Evolutionary conservation across 345 rosid genomes (phyloP).

Genomic region (Acer saccharum): DNA sequence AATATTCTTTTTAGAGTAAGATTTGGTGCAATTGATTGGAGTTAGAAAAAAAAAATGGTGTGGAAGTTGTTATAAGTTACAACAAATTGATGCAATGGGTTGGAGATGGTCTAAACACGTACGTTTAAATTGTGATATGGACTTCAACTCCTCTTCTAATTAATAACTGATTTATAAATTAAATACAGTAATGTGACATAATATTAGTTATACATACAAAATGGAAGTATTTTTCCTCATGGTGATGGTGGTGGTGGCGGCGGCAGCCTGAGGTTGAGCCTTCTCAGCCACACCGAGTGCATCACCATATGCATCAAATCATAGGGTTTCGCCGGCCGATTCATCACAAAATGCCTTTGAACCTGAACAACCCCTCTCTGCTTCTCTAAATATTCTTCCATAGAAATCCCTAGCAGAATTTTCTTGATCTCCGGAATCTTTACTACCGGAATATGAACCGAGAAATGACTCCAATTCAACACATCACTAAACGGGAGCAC

Average conservation of each 20-base stretch:
- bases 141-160: no score
- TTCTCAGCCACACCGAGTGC: slow-evolving; percentile 55
- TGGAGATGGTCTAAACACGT: background rate
- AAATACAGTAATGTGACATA: background rate
- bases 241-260: background rate
- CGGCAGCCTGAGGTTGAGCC: slow-evolving; percentile 40
- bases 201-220: background rate
- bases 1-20: no score
- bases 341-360: slow-evolving; percentile 44
- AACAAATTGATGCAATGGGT: no score
- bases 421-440: slow-evolving; percentile 40
- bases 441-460: slow-evolving; percentile 33
- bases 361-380: slow-evolving; percentile 35
- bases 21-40: no score
- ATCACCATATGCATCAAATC: slow-evolving; percentile 50
- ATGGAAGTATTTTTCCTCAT: background rate
- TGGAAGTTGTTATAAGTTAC: no score
- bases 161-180: no score
- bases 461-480: slow-evolving; percentile 43
- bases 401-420: slow-evolving; percentile 29
- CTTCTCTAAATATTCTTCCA: slow-evolving; percentile 33
- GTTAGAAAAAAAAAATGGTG: no score
- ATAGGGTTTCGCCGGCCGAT: slow-evolving; percentile 44
- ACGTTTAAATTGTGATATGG: background rate
- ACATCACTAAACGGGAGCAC: slow-evolving; percentile 50